Conservation (phyloP, 805 yeast genomes). For the Blastobotrys terrestris region DNA sequence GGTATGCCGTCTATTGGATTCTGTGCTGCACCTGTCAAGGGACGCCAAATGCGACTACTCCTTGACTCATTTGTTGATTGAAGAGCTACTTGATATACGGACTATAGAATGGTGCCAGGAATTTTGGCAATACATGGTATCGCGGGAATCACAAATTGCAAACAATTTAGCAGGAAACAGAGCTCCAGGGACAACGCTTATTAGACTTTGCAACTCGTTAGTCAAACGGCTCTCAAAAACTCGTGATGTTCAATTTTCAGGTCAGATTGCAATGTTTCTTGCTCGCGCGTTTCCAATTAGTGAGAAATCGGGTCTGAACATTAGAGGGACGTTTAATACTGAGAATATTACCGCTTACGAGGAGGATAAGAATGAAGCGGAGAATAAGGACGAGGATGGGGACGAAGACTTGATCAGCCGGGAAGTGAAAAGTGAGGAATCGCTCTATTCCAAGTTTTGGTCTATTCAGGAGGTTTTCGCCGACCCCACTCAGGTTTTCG, state of each 20-base stretch:
- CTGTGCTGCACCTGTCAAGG: slow-evolving; percentile 10
- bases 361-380: background rate
- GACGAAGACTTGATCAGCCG: slow-evolving; percentile 6
- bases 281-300: slow-evolving; percentile 32
- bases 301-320: slow-evolving; percentile 33
- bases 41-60: slow-evolving; percentile 16
- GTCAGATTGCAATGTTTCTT: slow-evolving; percentile 29
- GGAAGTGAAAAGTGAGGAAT: slow-evolving; percentile 6
- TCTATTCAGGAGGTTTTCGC: slow-evolving; percentile 25
- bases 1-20: slow-evolving; percentile 21
- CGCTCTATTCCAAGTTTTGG: slow-evolving; percentile 27
- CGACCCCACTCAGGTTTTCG: slow-evolving; percentile 22
- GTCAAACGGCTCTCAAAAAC: slow-evolving; percentile 30
- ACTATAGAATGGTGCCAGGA: slow-evolving; percentile 30
- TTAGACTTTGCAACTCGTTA: slow-evolving; percentile 31
- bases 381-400: slow-evolving; percentile 6
- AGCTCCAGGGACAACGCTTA: slow-evolving; percentile 32
- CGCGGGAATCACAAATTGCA: slow-evolving; percentile 24
- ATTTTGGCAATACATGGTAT: slow-evolving; percentile 32
- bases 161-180: slow-evolving; percentile 24
- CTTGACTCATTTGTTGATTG: slow-evolving; percentile 25
- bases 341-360: slow-evolving; percentile 28
- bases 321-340: slow-evolving; percentile 30
- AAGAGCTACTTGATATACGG: slow-evolving; percentile 29
- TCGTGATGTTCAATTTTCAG: slow-evolving; percentile 30